A percentile compares a stretch with the other conserved stretches of the same genome.
Evolutionary conservation across 805 yeast species (phyloP).

Genomic region (Metschnikowia henanensis): DNA sequence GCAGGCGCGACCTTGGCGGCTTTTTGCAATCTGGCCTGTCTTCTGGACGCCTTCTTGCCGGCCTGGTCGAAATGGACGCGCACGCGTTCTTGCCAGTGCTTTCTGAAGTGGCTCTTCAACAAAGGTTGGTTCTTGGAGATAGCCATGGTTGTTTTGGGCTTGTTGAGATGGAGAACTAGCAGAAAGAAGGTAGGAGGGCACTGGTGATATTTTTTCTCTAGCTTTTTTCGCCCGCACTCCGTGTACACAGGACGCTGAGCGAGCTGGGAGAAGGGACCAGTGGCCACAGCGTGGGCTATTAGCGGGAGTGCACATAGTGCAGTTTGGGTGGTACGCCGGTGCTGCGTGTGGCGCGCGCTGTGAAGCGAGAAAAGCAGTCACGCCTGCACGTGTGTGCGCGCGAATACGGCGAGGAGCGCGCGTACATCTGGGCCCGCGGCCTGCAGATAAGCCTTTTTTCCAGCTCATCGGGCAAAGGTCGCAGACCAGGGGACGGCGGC

Average conservation of each 20-base stretch:
- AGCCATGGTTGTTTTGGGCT: constrained; percentile 53
- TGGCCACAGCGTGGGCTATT: too few species aligned
- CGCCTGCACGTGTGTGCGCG: constrained; percentile 13
- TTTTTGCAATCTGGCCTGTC: constrained; percentile 89
- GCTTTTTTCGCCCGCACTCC: constrained; percentile 8
- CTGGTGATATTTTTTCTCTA: neutral
- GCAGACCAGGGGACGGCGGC: too few species aligned
- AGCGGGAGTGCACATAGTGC: too few species aligned
- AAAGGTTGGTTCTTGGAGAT: constrained; percentile 98
- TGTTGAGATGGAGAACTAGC: constrained; percentile 7
- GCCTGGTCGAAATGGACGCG: constrained; percentile 99
- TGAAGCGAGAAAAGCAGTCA: too few species aligned
- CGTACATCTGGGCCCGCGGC: constrained; percentile 7
- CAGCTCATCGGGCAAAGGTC: too few species aligned
- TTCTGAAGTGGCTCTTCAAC: constrained; percentile 99
- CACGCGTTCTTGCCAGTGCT: constrained; percentile 99
- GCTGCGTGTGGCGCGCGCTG: too few species aligned
- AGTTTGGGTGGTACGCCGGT: too few species aligned
- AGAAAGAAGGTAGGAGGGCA: constrained; percentile 10
- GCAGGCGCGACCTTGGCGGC: constrained; percentile 97
- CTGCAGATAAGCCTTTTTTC: constrained; percentile 3
- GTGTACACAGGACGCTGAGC: constrained; percentile 8
- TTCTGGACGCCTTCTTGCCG: constrained; percentile 98
- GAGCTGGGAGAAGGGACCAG: too few species aligned
- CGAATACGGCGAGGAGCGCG: constrained; percentile 1